A percentile compares a stretch with the other conserved stretches of the same genome.
phyloP scores from a whole-genome alignment of 352 stramenopile genomes.

The Halophytophthora batemanensis region DNA sequence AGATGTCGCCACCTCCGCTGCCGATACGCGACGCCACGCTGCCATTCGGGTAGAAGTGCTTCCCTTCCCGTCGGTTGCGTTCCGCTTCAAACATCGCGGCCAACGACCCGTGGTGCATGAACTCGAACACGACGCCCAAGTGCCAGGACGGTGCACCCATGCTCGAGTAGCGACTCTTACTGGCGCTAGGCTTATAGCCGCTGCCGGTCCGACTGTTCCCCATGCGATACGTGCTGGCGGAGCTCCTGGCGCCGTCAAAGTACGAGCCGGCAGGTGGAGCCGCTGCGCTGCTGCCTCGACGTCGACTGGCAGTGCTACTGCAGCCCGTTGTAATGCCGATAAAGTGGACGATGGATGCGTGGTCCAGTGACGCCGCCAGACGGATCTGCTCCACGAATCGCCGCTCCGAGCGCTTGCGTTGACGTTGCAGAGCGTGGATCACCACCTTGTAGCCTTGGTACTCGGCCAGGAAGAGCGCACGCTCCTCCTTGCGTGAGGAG shows the following conservation, averaged over 20 bases:
- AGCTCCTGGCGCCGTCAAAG: no score
- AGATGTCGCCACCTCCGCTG: slow-evolving; percentile 45
- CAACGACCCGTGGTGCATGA: slow-evolving; percentile 66
- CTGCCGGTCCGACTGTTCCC: no score
- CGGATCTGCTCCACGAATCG: slow-evolving; percentile 70
- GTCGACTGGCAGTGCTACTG: slow-evolving; percentile 30
- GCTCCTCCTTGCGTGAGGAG: slow-evolving; percentile 16
- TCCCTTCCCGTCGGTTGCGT: slow-evolving; percentile 53
- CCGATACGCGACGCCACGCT: slow-evolving; percentile 30
- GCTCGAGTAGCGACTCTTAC: slow-evolving; percentile 24
- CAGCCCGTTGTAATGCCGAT: slow-evolving; percentile 68
- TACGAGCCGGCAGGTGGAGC: slow-evolving; percentile 1
- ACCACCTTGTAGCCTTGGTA: slow-evolving; percentile 73
- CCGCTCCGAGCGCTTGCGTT: slow-evolving; percentile 49
- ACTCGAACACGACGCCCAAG: slow-evolving; percentile 72
- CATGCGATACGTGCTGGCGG: no score
- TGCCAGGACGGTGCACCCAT: slow-evolving; percentile 48
- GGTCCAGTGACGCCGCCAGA: slow-evolving; percentile 53
- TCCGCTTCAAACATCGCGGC: slow-evolving; percentile 56
- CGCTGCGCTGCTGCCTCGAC: slow-evolving; percentile 21
- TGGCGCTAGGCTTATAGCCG: slow-evolving; percentile 7
- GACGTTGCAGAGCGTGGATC: slow-evolving; percentile 52
- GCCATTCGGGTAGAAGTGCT: slow-evolving; percentile 36
- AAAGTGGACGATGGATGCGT: slow-evolving; percentile 74
- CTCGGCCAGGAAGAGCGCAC: slow-evolving; percentile 51